Percentiles rank a stretch among this genome's conserved stretches.
Conservation (phyloP, 139 green algal species). For the Diplosphaera chodatii region DNA sequence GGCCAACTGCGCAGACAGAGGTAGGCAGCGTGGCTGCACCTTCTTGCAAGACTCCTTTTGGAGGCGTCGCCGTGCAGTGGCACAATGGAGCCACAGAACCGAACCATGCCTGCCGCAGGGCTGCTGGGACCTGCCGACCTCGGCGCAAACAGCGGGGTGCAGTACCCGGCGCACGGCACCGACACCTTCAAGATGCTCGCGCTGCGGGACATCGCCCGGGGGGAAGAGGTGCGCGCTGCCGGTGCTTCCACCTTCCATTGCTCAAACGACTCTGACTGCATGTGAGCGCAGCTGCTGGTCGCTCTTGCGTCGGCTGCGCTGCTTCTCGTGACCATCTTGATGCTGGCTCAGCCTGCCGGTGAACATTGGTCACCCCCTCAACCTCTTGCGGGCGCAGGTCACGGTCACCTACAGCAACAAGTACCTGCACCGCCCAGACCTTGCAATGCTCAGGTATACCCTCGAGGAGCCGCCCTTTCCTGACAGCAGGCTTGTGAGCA, state of each 20-base stretch:
- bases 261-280: too few relatives aligned
- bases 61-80: too few relatives aligned
- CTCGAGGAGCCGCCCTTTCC: too few relatives aligned
- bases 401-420: background rate
- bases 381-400: background rate
- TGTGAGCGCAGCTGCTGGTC: too few relatives aligned
- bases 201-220: background rate
- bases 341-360: too few relatives aligned
- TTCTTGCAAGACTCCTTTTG: too few relatives aligned
- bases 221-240: background rate
- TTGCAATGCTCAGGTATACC: background rate
- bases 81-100: too few relatives aligned
- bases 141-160: background rate
- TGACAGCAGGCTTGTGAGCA: too few relatives aligned
- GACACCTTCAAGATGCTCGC: background rate
- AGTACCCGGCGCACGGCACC: background rate
- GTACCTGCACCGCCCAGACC: background rate
- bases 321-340: too few relatives aligned
- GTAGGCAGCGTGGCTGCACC: background rate
- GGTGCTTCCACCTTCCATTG: too few relatives aligned
- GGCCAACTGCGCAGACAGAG: background rate
- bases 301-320: background rate
- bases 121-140: background rate
- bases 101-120: background rate
- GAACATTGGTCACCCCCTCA: too few relatives aligned